Percentiles rank a stretch among this genome's conserved stretches.
phyloP scores from a whole-genome alignment of 306 rosid genomes.

The Luffa aegyptiaca region DNA sequence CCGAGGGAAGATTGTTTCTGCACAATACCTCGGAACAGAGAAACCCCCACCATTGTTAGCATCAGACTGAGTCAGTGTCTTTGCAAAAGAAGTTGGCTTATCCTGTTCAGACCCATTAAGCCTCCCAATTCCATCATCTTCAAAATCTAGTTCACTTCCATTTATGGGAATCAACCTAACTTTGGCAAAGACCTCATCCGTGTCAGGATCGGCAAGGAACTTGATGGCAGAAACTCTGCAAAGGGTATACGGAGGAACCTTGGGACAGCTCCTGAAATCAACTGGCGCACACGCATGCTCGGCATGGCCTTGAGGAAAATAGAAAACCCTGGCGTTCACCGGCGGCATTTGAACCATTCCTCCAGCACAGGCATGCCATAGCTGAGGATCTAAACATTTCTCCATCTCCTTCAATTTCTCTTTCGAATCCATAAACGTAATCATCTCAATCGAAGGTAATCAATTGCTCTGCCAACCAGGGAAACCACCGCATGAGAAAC shows the following conservation, averaged over 20 bases:
- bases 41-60: slow-evolving; percentile 97
- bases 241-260: slow-evolving; percentile 46
- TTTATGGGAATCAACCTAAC: slow-evolving; percentile 45
- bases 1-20: slow-evolving; percentile 83
- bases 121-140: slow-evolving; percentile 31
- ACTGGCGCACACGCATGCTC: slow-evolving; percentile 74
- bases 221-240: slow-evolving; percentile 54
- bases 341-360: slow-evolving; percentile 95
- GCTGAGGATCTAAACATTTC: slow-evolving; percentile 67
- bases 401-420: slow-evolving; percentile 62
- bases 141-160: slow-evolving; percentile 21
- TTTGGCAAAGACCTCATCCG: slow-evolving; percentile 75
- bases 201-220: slow-evolving; percentile 80
- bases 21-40: slow-evolving; percentile 88
- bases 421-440: slow-evolving; percentile 76
- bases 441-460: slow-evolving; percentile 35
- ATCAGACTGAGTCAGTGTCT: slow-evolving; percentile 88
- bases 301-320: slow-evolving; percentile 35
- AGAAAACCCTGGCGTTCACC: slow-evolving; percentile 55
- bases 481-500: neutral
- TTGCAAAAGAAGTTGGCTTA: slow-evolving; percentile 70
- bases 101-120: slow-evolving; percentile 51
- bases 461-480: neutral
- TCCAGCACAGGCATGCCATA: slow-evolving; percentile 99
- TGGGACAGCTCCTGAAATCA: slow-evolving; percentile 43